Conservation (phyloP, 179 eudicot genomes). For the Kewa caespitosa region DNA sequence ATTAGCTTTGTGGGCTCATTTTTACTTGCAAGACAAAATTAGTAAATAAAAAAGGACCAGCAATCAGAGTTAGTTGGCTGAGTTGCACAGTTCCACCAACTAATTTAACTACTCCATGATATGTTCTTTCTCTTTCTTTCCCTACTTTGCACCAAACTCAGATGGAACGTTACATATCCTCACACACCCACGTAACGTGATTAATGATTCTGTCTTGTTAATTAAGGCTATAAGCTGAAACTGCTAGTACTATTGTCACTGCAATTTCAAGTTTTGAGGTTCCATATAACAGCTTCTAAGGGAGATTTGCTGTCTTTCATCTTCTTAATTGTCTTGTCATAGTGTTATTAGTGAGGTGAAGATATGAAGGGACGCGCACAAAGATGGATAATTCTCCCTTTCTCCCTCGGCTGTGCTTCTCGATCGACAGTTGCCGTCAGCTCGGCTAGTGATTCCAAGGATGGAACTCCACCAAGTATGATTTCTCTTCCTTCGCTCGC, state of each 20-base stretch:
- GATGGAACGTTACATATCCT: slow-evolving; percentile 27
- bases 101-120: slow-evolving; percentile 44
- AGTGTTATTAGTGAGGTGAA: slow-evolving; percentile 10
- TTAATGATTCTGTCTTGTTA: slow-evolving; percentile 25
- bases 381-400: slow-evolving; percentile 33
- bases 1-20: slow-evolving; percentile 24
- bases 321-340: background rate
- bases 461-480: slow-evolving; percentile 19
- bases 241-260: background rate
- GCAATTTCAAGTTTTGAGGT: slow-evolving; percentile 14
- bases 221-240: slow-evolving; percentile 23
- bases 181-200: slow-evolving; percentile 30
- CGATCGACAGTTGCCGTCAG: slow-evolving; percentile 20
- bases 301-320: background rate
- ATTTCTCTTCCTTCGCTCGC: background rate
- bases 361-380: slow-evolving; percentile 30
- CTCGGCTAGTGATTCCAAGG: slow-evolving; percentile 3
- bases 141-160: slow-evolving; percentile 35
- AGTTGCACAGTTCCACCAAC: slow-evolving; percentile 47
- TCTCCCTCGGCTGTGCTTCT: slow-evolving; percentile 32
- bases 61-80: slow-evolving; percentile 46
- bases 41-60: slow-evolving; percentile 24
- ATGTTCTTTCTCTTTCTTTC: slow-evolving; percentile 14
- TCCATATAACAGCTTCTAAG: slow-evolving; percentile 9
- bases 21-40: slow-evolving; percentile 31